phyloP scores from a whole-genome alignment of 306 rosid genomes.

The Trifolium subterraneum region DNA sequence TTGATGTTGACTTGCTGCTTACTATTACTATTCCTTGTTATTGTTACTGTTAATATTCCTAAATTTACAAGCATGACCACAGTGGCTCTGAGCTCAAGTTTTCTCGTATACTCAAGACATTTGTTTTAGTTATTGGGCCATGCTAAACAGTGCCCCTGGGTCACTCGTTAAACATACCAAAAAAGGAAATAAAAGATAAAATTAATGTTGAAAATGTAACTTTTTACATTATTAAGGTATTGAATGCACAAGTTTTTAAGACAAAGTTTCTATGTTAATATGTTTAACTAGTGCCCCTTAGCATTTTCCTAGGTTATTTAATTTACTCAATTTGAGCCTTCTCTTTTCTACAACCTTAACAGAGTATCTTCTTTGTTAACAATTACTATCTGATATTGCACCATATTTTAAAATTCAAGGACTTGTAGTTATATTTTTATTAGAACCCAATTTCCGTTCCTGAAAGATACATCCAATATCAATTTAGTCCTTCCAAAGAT shows the following conservation, averaged over 20 bases:
- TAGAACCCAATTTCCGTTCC: not conserved
- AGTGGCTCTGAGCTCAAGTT: conserved; percentile 24
- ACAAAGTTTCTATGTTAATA: too few species aligned
- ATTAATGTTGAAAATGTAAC: too few species aligned
- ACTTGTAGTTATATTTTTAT: conserved; percentile 10
- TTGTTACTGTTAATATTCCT: not conserved
- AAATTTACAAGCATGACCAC: not conserved
- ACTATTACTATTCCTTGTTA: too few species aligned
- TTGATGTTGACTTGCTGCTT: conserved; percentile 6
- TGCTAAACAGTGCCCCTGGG: too few species aligned
- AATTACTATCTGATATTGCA: conserved; percentile 14
- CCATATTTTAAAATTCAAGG: not conserved
- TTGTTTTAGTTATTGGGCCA: conserved; percentile 38
- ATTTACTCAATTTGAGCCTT: conserved; percentile 2
- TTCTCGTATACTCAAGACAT: conserved; percentile 16
- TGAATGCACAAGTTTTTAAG: too few species aligned
- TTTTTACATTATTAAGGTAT: too few species aligned
- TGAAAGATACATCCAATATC: conserved; percentile 8
- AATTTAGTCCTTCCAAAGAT: conserved; percentile 3
- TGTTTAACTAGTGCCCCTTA: too few species aligned
- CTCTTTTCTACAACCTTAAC: conserved; percentile 16
- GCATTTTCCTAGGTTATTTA: too few species aligned
- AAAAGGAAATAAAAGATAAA: too few species aligned
- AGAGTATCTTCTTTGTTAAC: conserved; percentile 13
- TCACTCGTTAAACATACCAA: too few species aligned